Base-by-base conservation (phyloP, 192 early-diverging fungal species). In the Mortierella antarctica region DNA sequence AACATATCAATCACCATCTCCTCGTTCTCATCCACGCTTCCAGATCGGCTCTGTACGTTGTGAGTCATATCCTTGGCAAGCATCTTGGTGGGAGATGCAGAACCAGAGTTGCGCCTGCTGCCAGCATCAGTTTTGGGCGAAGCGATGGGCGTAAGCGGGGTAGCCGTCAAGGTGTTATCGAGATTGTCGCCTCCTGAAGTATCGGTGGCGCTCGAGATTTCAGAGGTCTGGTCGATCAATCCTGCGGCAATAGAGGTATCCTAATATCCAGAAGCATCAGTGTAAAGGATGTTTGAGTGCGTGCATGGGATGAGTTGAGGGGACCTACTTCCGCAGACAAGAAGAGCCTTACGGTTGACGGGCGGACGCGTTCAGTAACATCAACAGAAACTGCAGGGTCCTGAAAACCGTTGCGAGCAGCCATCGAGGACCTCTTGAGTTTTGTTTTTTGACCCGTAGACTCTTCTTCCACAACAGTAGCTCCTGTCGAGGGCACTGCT, bases 381-480 rank as follows among this genome's bases (percentile, higher is more conserved):
- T 47, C 65, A 23, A 46, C 41, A 51, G 47, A 23, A 44, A 17
- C 11, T 1, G 14, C 46, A 42, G 23, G 21, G 31, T 46, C 72
- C 17, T 60, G 57, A 4, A 21, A 6, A 15, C 63, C 73, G 42
- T 50, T 55, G 8, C 52, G 69, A 31, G 39, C 52, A 51, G 77
- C 70, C 70, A 80, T 67, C 5, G 75, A 79, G 2, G 75, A 79
- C 10, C 75, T 51, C 65, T 80, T 71, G 59, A 71, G 48, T 31
- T 80, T 80, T 9, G 69, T 6, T 47, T 72, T 80, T 52, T 57
- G 59, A 23, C 49, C 20, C n/a, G 46, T 15, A 5, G 45, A 8
- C 31, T 31, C 31, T 3, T 31, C 31, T 31, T 31, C 31, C 31
- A 31, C 31, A 31, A 31, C 31, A 31, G 31, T 3, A 31, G 31